phyloP scores from a whole-genome alignment of 2,329 filamentous ascomycete species.

The Ceratocystis lukuohia region DNA sequence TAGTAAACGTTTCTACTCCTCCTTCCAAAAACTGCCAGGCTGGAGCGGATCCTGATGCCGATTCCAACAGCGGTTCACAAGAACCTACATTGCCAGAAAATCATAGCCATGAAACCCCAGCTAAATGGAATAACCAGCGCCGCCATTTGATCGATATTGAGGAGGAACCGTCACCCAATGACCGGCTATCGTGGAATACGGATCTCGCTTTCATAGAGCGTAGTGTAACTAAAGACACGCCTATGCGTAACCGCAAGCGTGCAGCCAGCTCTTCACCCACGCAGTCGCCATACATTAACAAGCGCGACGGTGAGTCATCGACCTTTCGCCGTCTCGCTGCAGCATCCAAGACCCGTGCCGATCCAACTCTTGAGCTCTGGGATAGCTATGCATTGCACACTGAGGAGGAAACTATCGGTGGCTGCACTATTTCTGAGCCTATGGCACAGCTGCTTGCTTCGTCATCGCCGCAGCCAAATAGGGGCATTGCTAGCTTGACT shows the following conservation, averaged over 20 bases:
- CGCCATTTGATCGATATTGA: conserved; percentile 33
- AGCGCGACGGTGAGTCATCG: conserved; percentile 14
- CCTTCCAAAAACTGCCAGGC: not conserved
- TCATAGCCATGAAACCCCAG: conserved; percentile 35
- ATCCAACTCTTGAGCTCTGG: conserved; percentile 65
- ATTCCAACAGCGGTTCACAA: conserved; percentile 10
- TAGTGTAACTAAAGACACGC: conserved; percentile 36
- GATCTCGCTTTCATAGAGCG: conserved; percentile 31
- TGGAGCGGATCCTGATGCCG: conserved; percentile 20
- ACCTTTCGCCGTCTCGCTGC: conserved; percentile 18
- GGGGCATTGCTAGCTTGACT: conserved; percentile 22
- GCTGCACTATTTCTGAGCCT: not conserved
- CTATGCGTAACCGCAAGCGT: conserved; percentile 47
- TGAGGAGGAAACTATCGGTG: conserved; percentile 23
- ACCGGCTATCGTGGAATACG: conserved; percentile 48
- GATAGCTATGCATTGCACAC: conserved; percentile 51
- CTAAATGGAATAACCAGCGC: conserved; percentile 43
- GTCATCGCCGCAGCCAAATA: conserved; percentile 52
- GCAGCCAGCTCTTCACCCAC: conserved; percentile 61
- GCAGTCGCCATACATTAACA: conserved; percentile 42
- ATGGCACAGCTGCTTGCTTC: conserved; percentile 28
- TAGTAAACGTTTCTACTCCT: conserved; percentile 14
- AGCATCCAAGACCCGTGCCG: conserved; percentile 40
- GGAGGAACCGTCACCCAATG: conserved; percentile 42
- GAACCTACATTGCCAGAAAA: conserved; percentile 21